Percentiles rank a stretch among this genome's conserved stretches.
phyloP scores from a whole-genome alignment of 2,329 filamentous ascomycete species.

The Apiospora pterosperma region DNA sequence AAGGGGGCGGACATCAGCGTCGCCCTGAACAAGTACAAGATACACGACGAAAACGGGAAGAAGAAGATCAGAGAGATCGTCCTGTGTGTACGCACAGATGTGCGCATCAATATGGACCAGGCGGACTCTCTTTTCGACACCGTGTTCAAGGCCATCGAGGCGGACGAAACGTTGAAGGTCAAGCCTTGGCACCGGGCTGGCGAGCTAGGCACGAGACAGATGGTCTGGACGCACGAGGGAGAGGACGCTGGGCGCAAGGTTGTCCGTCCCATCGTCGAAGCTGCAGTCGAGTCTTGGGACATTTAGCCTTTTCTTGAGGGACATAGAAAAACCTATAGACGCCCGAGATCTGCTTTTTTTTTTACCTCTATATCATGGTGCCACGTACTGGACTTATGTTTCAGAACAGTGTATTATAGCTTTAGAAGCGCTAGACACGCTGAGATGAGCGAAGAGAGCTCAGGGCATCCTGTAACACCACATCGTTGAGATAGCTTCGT shows the following conservation, averaged over 20 bases:
- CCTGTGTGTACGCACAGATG: slow-evolving; percentile 39
- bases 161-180: slow-evolving; percentile 31
- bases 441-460: too few relatives aligned
- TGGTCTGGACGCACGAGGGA: slow-evolving; percentile 40
- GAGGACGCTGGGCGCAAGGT: slow-evolving; percentile 38
- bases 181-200: slow-evolving; percentile 39
- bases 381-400: too few relatives aligned
- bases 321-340: too few relatives aligned
- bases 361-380: too few relatives aligned
- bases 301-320: not conserved
- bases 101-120: slow-evolving; percentile 39
- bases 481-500: too few relatives aligned
- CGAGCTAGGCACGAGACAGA: slow-evolving; percentile 39
- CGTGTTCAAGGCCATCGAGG: slow-evolving; percentile 38
- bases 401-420: too few relatives aligned
- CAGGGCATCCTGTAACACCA: too few relatives aligned
- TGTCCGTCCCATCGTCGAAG: slow-evolving; percentile 41
- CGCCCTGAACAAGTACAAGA: slow-evolving; percentile 43
- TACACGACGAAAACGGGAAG: slow-evolving; percentile 30
- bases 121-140: slow-evolving; percentile 37
- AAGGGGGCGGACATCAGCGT: slow-evolving; percentile 40
- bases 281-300: slow-evolving; percentile 38
- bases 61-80: slow-evolving; percentile 46
- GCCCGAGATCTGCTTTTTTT: too few relatives aligned
- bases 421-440: too few relatives aligned